Evolutionary conservation across 257 asterid species (phyloP), one percentile per base, ranked within the genome.

Genomic region (Echium plantagineum): DNA sequence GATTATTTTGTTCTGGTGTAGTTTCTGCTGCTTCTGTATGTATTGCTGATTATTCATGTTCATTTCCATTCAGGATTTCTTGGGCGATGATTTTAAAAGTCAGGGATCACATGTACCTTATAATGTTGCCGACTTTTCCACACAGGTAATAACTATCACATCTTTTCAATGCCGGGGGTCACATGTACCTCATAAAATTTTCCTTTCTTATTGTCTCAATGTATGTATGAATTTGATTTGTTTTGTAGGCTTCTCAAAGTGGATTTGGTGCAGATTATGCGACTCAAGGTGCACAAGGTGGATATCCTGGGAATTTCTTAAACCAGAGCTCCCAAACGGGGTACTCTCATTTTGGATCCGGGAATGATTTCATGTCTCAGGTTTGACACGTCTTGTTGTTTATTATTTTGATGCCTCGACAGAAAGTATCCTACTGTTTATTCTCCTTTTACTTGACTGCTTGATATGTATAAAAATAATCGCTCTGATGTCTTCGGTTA

Each of bases 311-410:
- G 66, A 85, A 85, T 71, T 86, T 72, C 57, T 42, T 86, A 60
- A 89, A 86, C 81, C 99, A 79, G 79, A 89, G 76, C 66, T 80
- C 99, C 60, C 99, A 89, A 71, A 80, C 89, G 65, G 97, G 99
- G 53, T 93, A 84, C 75, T 78, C 95, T 54, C 97, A 82, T 55
- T 93, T 85, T 70, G 77, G 88, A 35, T 65, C 96, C 35, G 99
- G 97, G 77, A 89, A 85, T 72, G 99, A 93, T 61, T 93, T 80
- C 69, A 86, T 89, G 99, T 89, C 99, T 67, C 99, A 93, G 97
- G 99, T 93, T 62, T 59, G 80, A 48, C 62, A 7, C 35, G 16
- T 72, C 17, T 28, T 21, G 28, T 4, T 31, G 6, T 31, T 51
- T 9, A 55, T 30, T 15, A 7, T 12, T 5, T 28, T 61, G 15